phyloP scores from a whole-genome alignment of 768 basidiomycete species.

The Fistulinella prunicolor region DNA sequence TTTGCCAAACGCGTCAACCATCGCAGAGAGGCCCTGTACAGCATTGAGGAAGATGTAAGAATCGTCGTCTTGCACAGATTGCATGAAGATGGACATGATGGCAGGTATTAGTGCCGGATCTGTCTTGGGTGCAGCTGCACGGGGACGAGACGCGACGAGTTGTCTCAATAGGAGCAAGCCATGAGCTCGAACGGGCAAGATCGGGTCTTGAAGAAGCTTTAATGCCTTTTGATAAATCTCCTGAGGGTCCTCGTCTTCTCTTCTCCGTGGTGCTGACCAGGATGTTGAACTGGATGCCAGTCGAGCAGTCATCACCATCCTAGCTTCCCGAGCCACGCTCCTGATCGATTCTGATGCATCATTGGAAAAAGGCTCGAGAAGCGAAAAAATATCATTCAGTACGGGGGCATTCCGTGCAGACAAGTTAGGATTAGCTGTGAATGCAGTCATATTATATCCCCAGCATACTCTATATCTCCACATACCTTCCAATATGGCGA shows the following conservation, averaged over 20 bases:
- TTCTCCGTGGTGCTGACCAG: conserved; percentile 15
- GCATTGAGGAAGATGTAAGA: conserved; percentile 95
- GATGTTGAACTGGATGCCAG: conserved; percentile 56
- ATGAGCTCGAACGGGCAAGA: conserved; percentile 92
- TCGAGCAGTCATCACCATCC: conserved; percentile 81
- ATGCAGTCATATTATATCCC: neutral
- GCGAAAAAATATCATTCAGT: conserved; percentile 66
- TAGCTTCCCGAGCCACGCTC: conserved; percentile 69
- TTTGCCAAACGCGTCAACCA: conserved; percentile 68
- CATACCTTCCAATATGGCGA: conserved; percentile 85
- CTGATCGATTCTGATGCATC: conserved; percentile 49
- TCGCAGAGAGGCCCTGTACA: conserved; percentile 82
- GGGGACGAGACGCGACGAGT: conserved; percentile 49
- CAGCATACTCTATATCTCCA: neutral
- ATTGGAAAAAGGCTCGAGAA: conserved; percentile 56
- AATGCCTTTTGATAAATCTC: conserved; percentile 84
- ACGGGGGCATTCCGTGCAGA: conserved; percentile 60
- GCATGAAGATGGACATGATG: conserved; percentile 83
- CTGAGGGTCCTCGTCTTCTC: conserved; percentile 38
- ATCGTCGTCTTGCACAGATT: conserved; percentile 85
- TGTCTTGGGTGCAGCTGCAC: conserved; percentile 16
- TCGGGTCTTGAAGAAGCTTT: conserved; percentile 84
- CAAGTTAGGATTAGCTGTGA: conserved; percentile 50
- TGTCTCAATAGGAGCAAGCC: conserved; percentile 81
- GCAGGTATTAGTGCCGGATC: conserved; percentile 73